Base-by-base conservation (phyloP, 441 rosid genomes). In the Gossypium aridum region DNA sequence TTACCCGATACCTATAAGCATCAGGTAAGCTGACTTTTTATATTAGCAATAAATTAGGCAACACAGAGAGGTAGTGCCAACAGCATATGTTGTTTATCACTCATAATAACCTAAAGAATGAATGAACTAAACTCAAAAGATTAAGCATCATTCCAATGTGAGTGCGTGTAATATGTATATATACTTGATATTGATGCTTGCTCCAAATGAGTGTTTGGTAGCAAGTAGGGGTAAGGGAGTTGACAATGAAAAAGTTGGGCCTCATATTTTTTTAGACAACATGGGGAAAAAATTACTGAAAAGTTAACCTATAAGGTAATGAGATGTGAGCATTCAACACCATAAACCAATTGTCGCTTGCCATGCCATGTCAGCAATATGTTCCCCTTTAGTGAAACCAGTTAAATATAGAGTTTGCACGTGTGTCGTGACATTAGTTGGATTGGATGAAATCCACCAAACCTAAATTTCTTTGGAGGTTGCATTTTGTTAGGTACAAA, bases 171-270 rank as follows among this genome's bases (percentile, higher is more conserved):
- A 45, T 45, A 2, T 57, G n/a, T 56, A 22, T 9, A 10, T 8
- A 19, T 20, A n/a, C 61, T 17, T 20, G 31, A n/a, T 6, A 34
- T n/a, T 25, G 84, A 83, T 84, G 83, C 84, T 75, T 76, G 22
- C 70, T 66, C 23, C 55, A 60, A 60, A 65, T 70, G 16, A 53
- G 28, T 4, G 51, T 2, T 31, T 54, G 70, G 78, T 71, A 76
- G 80, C 25, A 17, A 12, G 60, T 55, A 56, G 61, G 22, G 79
- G 60, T 23, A 66, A 26, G 37, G 25, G 82, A 66, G 89, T 87
- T 83, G 89, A 87, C 93, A 83, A 78, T 45, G 75, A 63, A 49
- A 83, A 83, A 78, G 80, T 71, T 64, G 26, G 28, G 28, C 37
- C 71, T 56, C 45, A 63, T 51, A 68, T 20, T 23, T 23, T 71